A percentile compares a stretch with the other conserved stretches of the same genome.
Evolutionary conservation across 192 early-diverging fungal species (phyloP).

Genomic region (Helicostylum pulchrum): DNA sequence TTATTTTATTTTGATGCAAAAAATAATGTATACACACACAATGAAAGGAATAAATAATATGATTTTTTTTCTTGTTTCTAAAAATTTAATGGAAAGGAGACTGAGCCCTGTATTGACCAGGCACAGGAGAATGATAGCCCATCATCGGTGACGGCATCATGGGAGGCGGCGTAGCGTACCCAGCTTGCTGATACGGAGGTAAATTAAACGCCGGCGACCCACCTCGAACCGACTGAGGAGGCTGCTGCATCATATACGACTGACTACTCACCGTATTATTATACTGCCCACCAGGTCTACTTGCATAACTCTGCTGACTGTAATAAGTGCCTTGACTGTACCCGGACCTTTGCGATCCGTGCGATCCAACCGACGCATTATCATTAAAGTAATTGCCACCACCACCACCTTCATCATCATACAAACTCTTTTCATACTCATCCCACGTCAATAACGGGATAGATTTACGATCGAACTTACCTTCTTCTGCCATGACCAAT

Average conservation of each 20-base stretch:
- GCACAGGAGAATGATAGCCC: background rate
- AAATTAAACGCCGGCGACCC: conserved; percentile 4
- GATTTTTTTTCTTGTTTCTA: too few species aligned
- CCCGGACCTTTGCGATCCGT: conserved; percentile 39
- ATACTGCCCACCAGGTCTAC: conserved; percentile 28
- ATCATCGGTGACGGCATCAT: conserved; percentile 2
- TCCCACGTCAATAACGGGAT: conserved; percentile 78
- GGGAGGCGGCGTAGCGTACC: conserved; percentile 1
- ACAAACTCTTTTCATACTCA: conserved; percentile 69
- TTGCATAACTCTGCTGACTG: conserved; percentile 23
- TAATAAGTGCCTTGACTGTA: conserved; percentile 41
- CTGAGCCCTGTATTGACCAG: conserved; percentile 11
- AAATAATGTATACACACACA: conserved; percentile 1
- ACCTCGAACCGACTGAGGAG: conserved; percentile 7
- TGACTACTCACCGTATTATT: background rate
- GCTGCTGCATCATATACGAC: conserved; percentile 11
- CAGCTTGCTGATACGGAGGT: background rate
- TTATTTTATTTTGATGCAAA: background rate
- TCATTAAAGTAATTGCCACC: conserved; percentile 28
- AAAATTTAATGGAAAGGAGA: conserved; percentile 13
- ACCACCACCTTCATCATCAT: conserved; percentile 40
- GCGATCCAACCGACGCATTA: conserved; percentile 51
- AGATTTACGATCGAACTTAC: conserved; percentile 69
- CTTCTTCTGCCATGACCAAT: conserved; percentile 61
- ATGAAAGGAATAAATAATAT: background rate